These are phyloP conservation scores for Pyrenophora teres DNA, from an alignment of 2,329 filamentous ascomycete genomes.

Conservation along the genomic window DNA sequence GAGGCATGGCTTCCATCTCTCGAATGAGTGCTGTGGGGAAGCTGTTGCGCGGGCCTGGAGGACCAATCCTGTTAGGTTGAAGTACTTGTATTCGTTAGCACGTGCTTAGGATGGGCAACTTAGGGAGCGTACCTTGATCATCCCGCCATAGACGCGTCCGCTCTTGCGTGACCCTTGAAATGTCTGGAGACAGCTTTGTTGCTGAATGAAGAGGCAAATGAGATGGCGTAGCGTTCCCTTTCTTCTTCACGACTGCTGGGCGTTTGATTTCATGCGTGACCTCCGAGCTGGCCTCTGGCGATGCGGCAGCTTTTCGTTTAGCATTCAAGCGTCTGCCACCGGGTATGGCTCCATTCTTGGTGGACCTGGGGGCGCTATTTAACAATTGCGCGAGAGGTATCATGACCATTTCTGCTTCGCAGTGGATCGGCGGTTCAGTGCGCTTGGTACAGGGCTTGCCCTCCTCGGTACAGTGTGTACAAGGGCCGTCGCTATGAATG, in stretches of 20 bases:
- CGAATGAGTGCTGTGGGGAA: no score
- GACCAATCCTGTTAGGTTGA: no score
- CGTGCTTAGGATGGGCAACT: no score
- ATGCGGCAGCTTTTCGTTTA: conserved; percentile 12
- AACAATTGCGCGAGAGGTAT: not conserved
- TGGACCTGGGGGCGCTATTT: conserved; percentile 1
- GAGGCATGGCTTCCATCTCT: no score
- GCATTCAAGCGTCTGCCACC: not conserved
- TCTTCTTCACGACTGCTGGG: not conserved
- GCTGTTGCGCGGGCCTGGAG: no score
- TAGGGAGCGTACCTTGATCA: no score
- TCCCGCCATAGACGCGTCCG: not conserved
- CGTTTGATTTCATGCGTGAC: conserved; percentile 7
- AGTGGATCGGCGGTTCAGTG: not conserved
- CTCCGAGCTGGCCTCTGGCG: conserved; percentile 9
- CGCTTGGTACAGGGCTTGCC: conserved; percentile 14
- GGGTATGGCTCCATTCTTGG: not conserved
- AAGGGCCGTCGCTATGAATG: not conserved
- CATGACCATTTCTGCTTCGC: not conserved
- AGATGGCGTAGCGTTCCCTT: not conserved
- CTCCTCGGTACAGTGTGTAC: conserved; percentile 11
- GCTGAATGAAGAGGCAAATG: no score
- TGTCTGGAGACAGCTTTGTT: not conserved
- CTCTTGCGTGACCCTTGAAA: not conserved
- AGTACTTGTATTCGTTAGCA: no score